Evolutionary conservation across 2,329 filamentous ascomycete genomes (phyloP).

Genomic region (Cladosporium sp.): DNA sequence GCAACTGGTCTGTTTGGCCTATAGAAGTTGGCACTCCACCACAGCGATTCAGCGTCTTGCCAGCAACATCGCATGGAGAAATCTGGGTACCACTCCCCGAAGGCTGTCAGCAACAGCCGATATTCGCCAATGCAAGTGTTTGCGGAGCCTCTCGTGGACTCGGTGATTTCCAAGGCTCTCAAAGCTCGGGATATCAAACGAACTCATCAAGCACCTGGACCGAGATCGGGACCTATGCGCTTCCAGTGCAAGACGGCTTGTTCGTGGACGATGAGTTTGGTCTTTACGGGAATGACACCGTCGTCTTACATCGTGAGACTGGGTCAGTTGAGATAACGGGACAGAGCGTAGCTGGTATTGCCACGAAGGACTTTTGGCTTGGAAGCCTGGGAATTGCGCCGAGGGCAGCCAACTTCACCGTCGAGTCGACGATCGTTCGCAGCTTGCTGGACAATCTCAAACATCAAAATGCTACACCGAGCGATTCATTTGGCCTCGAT

Average conservation of each 20-base stretch:
- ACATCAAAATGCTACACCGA: slow-evolving; percentile 27
- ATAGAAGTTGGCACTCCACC: slow-evolving; percentile 16
- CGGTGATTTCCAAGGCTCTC: slow-evolving; percentile 39
- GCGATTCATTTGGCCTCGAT: slow-evolving; percentile 35
- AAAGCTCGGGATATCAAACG: slow-evolving; percentile 22
- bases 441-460: slow-evolving; percentile 25
- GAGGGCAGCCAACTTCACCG: slow-evolving; percentile 35
- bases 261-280: slow-evolving; percentile 48
- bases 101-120: slow-evolving; percentile 27
- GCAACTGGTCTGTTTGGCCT: slow-evolving; percentile 19
- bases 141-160: slow-evolving; percentile 14
- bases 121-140: slow-evolving; percentile 18
- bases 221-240: slow-evolving; percentile 28
- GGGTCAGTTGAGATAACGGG: slow-evolving; percentile 22
- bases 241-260: slow-evolving; percentile 33
- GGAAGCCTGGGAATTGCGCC: slow-evolving; percentile 34
- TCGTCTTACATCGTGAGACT: slow-evolving; percentile 23
- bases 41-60: slow-evolving; percentile 17
- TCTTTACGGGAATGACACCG: slow-evolving; percentile 30
- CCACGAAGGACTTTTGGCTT: slow-evolving; percentile 33
- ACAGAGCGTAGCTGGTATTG: slow-evolving; percentile 35
- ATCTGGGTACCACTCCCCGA: slow-evolving; percentile 32
- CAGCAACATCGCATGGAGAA: slow-evolving; percentile 29
- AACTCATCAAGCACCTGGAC: slow-evolving; percentile 32
- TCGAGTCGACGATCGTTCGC: slow-evolving; percentile 27